These are phyloP conservation scores for Mortierella hygrophila DNA, from an alignment of 192 early-diverging fungal genomes.

Conservation along the genomic window DNA sequence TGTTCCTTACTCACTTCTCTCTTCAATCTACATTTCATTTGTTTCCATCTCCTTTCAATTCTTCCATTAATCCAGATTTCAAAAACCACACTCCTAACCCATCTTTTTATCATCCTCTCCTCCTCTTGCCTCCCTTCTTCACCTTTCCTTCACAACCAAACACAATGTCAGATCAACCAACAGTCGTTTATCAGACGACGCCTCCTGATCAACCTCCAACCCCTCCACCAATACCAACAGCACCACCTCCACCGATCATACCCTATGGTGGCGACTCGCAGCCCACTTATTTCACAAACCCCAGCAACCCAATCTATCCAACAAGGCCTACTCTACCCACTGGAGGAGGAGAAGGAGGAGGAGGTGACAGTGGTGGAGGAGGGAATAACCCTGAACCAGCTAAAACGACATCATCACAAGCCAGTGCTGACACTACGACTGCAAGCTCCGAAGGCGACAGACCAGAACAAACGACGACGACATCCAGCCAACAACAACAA, in stretches of 20 bases:
- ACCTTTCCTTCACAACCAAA: background rate
- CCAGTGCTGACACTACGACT: background rate
- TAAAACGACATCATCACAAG: background rate
- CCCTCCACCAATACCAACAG: background rate
- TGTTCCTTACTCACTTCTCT: background rate
- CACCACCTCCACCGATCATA: background rate
- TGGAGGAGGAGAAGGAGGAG: background rate
- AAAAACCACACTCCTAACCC: background rate
- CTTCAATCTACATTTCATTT: background rate
- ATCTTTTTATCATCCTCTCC: background rate
- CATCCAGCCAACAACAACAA: background rate
- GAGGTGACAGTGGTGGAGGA: background rate
- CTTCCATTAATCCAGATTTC: background rate
- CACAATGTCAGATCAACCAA: background rate
- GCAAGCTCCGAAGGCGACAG: background rate
- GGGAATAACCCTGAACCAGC: background rate
- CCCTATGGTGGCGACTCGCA: too few relatives aligned
- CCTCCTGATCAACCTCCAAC: background rate
- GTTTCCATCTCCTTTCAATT: background rate
- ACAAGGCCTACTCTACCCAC: background rate
- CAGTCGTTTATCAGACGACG: background rate
- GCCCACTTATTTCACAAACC: too few relatives aligned
- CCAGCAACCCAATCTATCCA: background rate
- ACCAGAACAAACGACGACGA: background rate
- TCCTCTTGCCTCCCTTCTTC: too few relatives aligned